Conservation (phyloP, 176 grass and related monocot species). For the Stipa capillata region DNA sequence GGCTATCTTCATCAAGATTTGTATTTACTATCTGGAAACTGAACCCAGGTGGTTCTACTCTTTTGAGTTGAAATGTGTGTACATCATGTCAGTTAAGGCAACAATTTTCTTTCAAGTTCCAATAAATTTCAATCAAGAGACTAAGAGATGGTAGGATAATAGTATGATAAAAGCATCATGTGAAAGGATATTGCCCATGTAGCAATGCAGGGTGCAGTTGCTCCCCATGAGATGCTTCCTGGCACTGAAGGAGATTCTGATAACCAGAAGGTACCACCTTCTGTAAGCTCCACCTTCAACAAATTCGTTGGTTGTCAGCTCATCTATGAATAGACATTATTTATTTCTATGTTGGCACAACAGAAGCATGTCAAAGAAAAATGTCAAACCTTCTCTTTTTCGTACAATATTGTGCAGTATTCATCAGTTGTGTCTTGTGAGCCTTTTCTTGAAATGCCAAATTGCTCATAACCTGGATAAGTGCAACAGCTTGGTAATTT, state of each 20-base stretch:
- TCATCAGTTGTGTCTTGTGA: slow-evolving; percentile 82
- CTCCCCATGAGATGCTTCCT: slow-evolving; percentile 93
- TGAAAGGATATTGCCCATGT: slow-evolving; percentile 99
- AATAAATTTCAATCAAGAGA: not conserved
- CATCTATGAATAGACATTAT: slow-evolving; percentile 21
- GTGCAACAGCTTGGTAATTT: slow-evolving; percentile 4
- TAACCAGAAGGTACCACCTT: slow-evolving; percentile 99
- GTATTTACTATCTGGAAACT: slow-evolving; percentile 99
- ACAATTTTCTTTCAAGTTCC: not conserved
- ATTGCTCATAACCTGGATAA: slow-evolving; percentile 84
- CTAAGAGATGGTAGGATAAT: not conserved
- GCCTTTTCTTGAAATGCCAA: slow-evolving; percentile 99
- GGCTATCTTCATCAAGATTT: slow-evolving; percentile 82
- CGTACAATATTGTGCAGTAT: slow-evolving; percentile 97
- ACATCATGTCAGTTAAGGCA: slow-evolving; percentile 71
- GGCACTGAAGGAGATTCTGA: slow-evolving; percentile 94
- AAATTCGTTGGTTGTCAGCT: slow-evolving; percentile 22
- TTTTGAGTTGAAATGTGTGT: slow-evolving; percentile 99
- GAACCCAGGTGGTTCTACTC: slow-evolving; percentile 87
- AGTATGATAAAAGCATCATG: not conserved
- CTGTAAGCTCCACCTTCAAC: slow-evolving; percentile 89
- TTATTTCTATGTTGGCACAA: slow-evolving; percentile 5
- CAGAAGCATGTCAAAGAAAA: slow-evolving; percentile 9
- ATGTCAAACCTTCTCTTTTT: slow-evolving; percentile 81
- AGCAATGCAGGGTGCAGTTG: slow-evolving; percentile 72